Conservation (phyloP, 1,284 basidiomycete species). For the Pseudozyma tsukubaensis region DNA sequence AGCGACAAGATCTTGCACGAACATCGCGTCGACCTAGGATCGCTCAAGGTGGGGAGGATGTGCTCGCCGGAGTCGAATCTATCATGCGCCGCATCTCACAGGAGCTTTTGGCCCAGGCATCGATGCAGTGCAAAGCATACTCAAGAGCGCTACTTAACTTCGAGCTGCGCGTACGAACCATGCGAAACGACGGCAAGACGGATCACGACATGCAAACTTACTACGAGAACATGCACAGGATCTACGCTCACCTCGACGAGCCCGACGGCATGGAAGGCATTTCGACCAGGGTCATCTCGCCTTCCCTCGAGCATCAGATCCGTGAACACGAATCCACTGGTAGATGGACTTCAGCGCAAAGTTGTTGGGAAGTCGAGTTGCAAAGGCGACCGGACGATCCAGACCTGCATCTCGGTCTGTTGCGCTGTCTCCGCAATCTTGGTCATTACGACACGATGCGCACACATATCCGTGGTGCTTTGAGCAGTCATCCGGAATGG, state of each 20-base stretch:
- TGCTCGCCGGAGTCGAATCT: conserved; percentile 75
- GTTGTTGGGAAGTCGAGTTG: conserved; percentile 98
- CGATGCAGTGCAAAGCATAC: conserved; percentile 91
- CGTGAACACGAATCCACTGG: conserved; percentile 98
- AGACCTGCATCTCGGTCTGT: conserved; percentile 86
- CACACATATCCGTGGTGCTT: conserved; percentile 92
- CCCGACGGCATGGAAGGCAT: conserved; percentile 99
- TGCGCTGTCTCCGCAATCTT: conserved; percentile 90
- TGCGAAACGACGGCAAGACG: conserved; percentile 51
- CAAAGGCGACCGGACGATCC: conserved; percentile 91
- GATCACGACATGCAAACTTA: conserved; percentile 73
- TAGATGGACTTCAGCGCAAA: conserved; percentile 97
- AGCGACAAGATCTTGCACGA: conserved; percentile 66
- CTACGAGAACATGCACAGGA: conserved; percentile 93
- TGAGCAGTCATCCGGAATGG: conserved; percentile 89
- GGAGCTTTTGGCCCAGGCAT: conserved; percentile 90
- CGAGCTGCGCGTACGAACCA: conserved; percentile 74
- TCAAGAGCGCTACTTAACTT: conserved; percentile 95
- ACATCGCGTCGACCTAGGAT: conserved; percentile 36
- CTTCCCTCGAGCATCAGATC: conserved; percentile 94
- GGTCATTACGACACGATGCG: conserved; percentile 97
- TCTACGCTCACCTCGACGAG: conserved; percentile 95
- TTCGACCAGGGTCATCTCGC: conserved; percentile 86
- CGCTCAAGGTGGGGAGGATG: conserved; percentile 51
- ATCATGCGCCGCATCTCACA: conserved; percentile 85